Evolutionary conservation across 2,329 filamentous ascomycete species (phyloP).

Genomic region (Phaeosphaeriaceae sp.): DNA sequence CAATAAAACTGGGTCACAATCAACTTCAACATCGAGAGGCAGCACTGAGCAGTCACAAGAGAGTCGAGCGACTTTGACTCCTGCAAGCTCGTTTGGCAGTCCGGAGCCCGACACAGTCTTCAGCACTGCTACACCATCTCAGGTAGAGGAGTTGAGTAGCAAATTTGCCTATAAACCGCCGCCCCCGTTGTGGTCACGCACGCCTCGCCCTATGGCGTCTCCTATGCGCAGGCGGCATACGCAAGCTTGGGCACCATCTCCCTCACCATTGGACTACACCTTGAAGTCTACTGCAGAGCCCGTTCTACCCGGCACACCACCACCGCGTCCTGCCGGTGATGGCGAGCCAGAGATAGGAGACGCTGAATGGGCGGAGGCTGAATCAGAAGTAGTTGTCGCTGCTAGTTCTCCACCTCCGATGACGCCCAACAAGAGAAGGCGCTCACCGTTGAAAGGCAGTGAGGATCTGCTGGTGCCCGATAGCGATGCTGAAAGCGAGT

Average conservation of each 20-base stretch:
- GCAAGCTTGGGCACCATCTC: slow-evolving; percentile 12
- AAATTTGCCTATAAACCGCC: slow-evolving; percentile 38
- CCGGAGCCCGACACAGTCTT: slow-evolving; percentile 36
- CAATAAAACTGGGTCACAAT: slow-evolving; percentile 34
- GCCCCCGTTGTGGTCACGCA: slow-evolving; percentile 1
- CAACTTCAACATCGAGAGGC: slow-evolving; percentile 31
- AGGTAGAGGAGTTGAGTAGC: slow-evolving; percentile 38
- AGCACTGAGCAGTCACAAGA: slow-evolving; percentile 35
- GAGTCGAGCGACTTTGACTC: slow-evolving; percentile 34
- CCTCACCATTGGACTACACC: slow-evolving; percentile 8
- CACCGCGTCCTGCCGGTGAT: slow-evolving; percentile 4
- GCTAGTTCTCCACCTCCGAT: slow-evolving; percentile 34
- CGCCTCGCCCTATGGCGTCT: slow-evolving; percentile 6
- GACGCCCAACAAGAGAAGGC: slow-evolving; percentile 24
- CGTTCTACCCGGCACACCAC: slow-evolving; percentile 14
- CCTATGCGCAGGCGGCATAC: slow-evolving; percentile 13
- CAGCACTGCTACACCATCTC: slow-evolving; percentile 33
- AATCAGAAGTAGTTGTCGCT: slow-evolving; percentile 42
- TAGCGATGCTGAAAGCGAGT: slow-evolving; percentile 50
- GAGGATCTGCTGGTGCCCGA: slow-evolving; percentile 57
- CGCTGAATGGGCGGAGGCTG: slow-evolving; percentile 34
- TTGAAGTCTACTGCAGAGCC: slow-evolving; percentile 7
- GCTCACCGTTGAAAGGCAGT: slow-evolving; percentile 49
- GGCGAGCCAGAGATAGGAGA: slow-evolving; percentile 25
- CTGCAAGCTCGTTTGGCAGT: slow-evolving; percentile 38